A percentile compares a stretch with the other conserved stretches of the same genome.
Conservation (phyloP, 495 filamentous ascomycete species). For the Cladorrhinum samala region DNA sequence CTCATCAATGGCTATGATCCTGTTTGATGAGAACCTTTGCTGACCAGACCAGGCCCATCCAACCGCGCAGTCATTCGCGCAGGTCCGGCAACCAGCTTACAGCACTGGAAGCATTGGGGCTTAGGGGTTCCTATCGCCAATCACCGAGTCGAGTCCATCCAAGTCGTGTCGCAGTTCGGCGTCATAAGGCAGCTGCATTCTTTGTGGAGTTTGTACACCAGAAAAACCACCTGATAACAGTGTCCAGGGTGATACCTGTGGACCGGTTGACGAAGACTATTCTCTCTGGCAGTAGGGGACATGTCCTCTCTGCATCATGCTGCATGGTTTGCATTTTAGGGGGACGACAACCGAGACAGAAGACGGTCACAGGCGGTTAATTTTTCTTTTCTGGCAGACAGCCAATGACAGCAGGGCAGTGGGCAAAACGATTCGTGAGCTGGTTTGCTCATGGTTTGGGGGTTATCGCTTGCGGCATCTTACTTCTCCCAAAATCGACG, state of each 20-base stretch:
- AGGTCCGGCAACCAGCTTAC: constrained; percentile 34
- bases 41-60: constrained; percentile 26
- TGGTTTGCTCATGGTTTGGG: not conserved
- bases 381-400: not conserved
- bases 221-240: constrained; percentile 20
- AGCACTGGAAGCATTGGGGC: constrained; percentile 36
- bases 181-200: not conserved
- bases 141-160: constrained; percentile 1
- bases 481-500: too few species aligned
- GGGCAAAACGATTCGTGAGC: not conserved
- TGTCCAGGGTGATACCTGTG: constrained; percentile 36
- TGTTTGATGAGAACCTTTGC: constrained; percentile 21
- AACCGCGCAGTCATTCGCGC: constrained; percentile 21
- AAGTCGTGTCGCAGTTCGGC: not conserved
- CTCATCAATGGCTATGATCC: constrained; percentile 24
- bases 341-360: constrained; percentile 12
- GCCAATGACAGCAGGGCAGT: not conserved
- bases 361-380: constrained; percentile 5
- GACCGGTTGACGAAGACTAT: constrained; percentile 16
- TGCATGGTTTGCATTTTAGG: constrained; percentile 4
- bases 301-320: not conserved
- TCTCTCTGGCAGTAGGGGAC: not conserved
- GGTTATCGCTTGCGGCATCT: too few species aligned
- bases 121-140: constrained; percentile 8
- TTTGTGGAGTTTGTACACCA: not conserved